These are phyloP conservation scores for Luffa acutangula DNA, from an alignment of 306 rosid species.

Conservation along the genomic window DNA sequence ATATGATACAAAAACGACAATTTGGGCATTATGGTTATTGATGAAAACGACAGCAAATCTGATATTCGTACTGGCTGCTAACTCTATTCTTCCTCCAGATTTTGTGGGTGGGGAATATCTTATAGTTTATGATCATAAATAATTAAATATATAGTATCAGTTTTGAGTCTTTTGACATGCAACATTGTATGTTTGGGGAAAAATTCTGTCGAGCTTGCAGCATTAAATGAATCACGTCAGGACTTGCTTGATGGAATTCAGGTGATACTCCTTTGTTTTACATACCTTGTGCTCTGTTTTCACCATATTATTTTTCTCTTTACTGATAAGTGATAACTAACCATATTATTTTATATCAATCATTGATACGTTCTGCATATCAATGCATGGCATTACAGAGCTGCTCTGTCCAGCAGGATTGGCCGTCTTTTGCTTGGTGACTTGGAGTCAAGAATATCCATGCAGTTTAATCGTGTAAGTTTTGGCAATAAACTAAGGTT, in stretches of 20 bases:
- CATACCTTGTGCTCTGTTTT: background rate
- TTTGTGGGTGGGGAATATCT: background rate
- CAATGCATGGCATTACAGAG: slow-evolving; percentile 96
- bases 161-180: background rate
- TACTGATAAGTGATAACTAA: background rate
- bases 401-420: slow-evolving; percentile 86
- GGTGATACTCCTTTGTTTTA: slow-evolving; percentile 30
- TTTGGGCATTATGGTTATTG: slow-evolving; percentile 78
- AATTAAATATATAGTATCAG: background rate
- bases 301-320: background rate
- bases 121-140: background rate
- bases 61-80: slow-evolving; percentile 17
- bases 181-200: slow-evolving; percentile 25
- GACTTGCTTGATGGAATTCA: slow-evolving; percentile 93
- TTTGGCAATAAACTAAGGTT: slow-evolving; percentile 11
- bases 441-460: slow-evolving; percentile 69
- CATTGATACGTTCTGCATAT: slow-evolving; percentile 82
- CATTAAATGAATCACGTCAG: slow-evolving; percentile 76
- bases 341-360: background rate
- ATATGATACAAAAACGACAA: slow-evolving; percentile 31
- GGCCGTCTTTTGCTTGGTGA: slow-evolving; percentile 85
- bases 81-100: background rate
- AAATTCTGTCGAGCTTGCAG: slow-evolving; percentile 54
- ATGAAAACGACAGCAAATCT: slow-evolving; percentile 48
- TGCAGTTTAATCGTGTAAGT: slow-evolving; percentile 72